These are phyloP conservation scores for Suillus alpinus DNA, from an alignment of 768 basidiomycete species.

Conservation along the genomic window DNA sequence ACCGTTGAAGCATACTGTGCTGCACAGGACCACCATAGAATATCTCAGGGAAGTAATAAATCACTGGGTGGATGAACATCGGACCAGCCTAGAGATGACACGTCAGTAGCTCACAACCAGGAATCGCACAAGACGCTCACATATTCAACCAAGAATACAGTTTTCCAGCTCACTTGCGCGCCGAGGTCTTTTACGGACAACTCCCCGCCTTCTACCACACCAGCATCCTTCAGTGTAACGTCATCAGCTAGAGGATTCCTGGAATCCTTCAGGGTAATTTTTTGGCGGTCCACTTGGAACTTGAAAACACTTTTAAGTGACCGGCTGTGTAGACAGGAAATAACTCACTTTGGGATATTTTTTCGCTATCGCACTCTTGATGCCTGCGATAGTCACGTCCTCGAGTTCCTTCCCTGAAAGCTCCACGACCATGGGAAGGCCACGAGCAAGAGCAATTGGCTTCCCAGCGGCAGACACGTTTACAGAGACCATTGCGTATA, in stretches of 20 bases:
- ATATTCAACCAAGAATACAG: constrained; percentile 93
- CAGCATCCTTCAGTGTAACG: constrained; percentile 54
- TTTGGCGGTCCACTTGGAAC: constrained; percentile 75
- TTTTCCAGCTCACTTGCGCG: constrained; percentile 83
- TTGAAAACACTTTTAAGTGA: constrained; percentile 27
- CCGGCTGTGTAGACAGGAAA: background rate
- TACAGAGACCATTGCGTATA: constrained; percentile 45
- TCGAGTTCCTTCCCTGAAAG: constrained; percentile 41
- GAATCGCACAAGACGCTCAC: constrained; percentile 46
- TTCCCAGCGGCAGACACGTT: constrained; percentile 51
- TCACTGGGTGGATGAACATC: constrained; percentile 80
- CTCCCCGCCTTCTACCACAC: constrained; percentile 57
- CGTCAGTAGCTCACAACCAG: constrained; percentile 5
- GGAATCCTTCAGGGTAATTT: constrained; percentile 61
- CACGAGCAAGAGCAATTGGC: constrained; percentile 43
- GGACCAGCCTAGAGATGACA: constrained; percentile 65
- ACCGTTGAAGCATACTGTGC: constrained; percentile 81
- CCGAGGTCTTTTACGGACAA: constrained; percentile 88
- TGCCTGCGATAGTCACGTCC: constrained; percentile 59
- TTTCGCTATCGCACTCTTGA: constrained; percentile 63
- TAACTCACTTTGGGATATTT: constrained; percentile 49
- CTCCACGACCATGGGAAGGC: constrained; percentile 50
- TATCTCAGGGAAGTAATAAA: constrained; percentile 68
- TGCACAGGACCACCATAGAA: constrained; percentile 70
- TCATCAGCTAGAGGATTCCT: constrained; percentile 64